Evolutionary conservation across 2,329 filamentous ascomycete genomes (phyloP).

Genomic region (Fonsecaea pugnacius): DNA sequence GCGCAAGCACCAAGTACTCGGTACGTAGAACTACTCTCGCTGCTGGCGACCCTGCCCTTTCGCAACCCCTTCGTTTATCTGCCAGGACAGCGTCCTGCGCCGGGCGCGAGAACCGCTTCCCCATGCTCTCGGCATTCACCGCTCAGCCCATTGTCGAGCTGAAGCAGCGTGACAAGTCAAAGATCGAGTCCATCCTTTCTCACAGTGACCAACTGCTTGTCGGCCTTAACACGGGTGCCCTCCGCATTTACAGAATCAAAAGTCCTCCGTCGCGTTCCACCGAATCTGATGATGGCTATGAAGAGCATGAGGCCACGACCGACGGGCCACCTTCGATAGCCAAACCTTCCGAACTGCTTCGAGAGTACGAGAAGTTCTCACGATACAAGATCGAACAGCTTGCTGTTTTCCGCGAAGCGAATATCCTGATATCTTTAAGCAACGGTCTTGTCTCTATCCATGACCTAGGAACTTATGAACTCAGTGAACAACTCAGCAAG

Average conservation of each 20-base stretch:
- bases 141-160: constrained; percentile 97
- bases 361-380: constrained; percentile 94
- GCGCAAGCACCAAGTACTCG: not conserved
- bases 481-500: constrained; percentile 77
- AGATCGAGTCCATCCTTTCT: constrained; percentile 92
- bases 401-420: constrained; percentile 93
- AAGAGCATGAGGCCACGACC: constrained; percentile 28
- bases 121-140: constrained; percentile 95
- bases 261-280: constrained; percentile 53
- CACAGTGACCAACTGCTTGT: constrained; percentile 92
- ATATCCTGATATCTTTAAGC: constrained; percentile 85
- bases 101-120: constrained; percentile 6
- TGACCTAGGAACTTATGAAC: constrained; percentile 81
- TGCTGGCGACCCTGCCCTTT: not conserved
- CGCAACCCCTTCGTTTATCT: not conserved
- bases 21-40: not conserved
- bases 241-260: constrained; percentile 91
- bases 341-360: constrained; percentile 75
- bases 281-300: constrained; percentile 40
- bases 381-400: constrained; percentile 88
- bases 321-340: constrained; percentile 36
- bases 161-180: constrained; percentile 90
- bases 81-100: not conserved
- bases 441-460: constrained; percentile 88
- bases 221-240: constrained; percentile 83